phyloP scores from a whole-genome alignment of 805 yeast genomes.

The Helenozyma rhizophorensis region DNA sequence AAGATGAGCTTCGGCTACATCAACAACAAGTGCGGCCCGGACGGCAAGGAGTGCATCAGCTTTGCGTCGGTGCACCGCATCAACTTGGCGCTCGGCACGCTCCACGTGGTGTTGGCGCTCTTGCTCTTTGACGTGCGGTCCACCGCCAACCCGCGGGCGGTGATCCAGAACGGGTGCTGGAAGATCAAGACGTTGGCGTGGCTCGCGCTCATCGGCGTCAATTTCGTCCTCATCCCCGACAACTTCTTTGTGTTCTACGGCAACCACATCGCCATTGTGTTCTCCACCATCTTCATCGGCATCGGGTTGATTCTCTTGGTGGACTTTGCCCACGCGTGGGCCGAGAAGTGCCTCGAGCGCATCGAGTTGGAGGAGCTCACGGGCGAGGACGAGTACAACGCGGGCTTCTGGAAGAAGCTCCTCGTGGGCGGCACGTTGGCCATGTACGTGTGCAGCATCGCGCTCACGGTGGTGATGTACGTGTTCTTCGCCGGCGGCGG shows the following conservation, averaged over 20 bases:
- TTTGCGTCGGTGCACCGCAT: slow-evolving; percentile 92
- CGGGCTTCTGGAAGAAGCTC: slow-evolving; percentile 71
- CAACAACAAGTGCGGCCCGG: slow-evolving; percentile 62
- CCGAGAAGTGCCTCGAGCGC: slow-evolving; percentile 88
- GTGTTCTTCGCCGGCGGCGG: slow-evolving; percentile 75
- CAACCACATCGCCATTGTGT: slow-evolving; percentile 77
- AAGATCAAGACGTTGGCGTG: slow-evolving; percentile 63
- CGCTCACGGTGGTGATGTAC: slow-evolving; percentile 75
- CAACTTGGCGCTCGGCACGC: slow-evolving; percentile 78
- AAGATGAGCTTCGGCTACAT: slow-evolving; percentile 64
- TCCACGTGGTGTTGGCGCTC: slow-evolving; percentile 69
- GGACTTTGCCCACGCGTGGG: slow-evolving; percentile 98
- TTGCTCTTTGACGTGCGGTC: slow-evolving; percentile 71
- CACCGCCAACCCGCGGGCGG: slow-evolving; percentile 71
- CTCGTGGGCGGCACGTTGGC: slow-evolving; percentile 80
- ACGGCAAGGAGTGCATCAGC: slow-evolving; percentile 77
- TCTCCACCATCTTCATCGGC: slow-evolving; percentile 79
- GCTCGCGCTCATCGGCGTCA: slow-evolving; percentile 49
- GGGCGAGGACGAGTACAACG: slow-evolving; percentile 45
- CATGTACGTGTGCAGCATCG: slow-evolving; percentile 75
- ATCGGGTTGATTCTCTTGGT: slow-evolving; percentile 88
- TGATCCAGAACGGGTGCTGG: slow-evolving; percentile 93
- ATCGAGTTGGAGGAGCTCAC: slow-evolving; percentile 71
- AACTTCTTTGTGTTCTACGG: slow-evolving; percentile 86
- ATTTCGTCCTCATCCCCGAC: slow-evolving; percentile 79